Percentiles rank a stretch among this genome's conserved stretches.
These are phyloP conservation scores for Candida pseudoviswanathii DNA, from an alignment of 1,139 yeast genomes.

Conservation along the genomic window DNA sequence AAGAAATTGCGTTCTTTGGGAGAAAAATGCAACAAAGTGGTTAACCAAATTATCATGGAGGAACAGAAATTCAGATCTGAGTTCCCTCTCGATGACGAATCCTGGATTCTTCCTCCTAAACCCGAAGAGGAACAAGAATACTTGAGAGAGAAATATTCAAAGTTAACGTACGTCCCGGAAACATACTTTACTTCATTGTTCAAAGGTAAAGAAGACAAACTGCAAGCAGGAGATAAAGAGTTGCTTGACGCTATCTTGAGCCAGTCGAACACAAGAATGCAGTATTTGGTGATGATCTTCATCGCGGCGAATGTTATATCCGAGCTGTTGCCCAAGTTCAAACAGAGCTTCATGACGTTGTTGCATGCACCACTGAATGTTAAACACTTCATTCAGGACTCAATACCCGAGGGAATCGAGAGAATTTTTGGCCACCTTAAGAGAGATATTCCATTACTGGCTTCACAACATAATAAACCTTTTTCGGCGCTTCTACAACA, in stretches of 20 bases:
- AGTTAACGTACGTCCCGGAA: slow-evolving; percentile 37
- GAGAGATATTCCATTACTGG: slow-evolving; percentile 25
- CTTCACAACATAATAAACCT: slow-evolving; percentile 27
- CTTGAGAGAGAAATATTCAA: slow-evolving; percentile 25
- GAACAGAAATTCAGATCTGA: slow-evolving; percentile 24
- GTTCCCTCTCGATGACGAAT: slow-evolving; percentile 22
- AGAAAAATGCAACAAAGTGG: slow-evolving; percentile 29
- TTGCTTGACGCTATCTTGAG: slow-evolving; percentile 29
- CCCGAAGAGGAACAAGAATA: slow-evolving; percentile 21
- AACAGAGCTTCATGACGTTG: slow-evolving; percentile 25
- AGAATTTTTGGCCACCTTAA: slow-evolving; percentile 28
- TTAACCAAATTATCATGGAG: slow-evolving; percentile 31
- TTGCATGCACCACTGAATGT: slow-evolving; percentile 30
- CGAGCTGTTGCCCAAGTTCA: slow-evolving; percentile 29
- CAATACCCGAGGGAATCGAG: slow-evolving; percentile 28
- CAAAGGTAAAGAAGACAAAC: slow-evolving; percentile 20
- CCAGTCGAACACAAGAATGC: slow-evolving; percentile 30
- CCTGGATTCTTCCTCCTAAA: slow-evolving; percentile 18
- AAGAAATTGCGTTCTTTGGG: slow-evolving; percentile 25
- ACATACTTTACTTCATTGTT: slow-evolving; percentile 38
- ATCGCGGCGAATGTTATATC: slow-evolving; percentile 32
- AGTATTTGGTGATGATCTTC: slow-evolving; percentile 35
- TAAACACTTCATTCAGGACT: slow-evolving; percentile 42
- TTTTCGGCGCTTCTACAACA: slow-evolving; percentile 32
- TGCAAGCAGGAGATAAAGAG: slow-evolving; percentile 26